Evolutionary conservation across 2,329 filamentous ascomycete genomes (phyloP), one percentile per base, ranked within the genome.

Genomic region (Pseudogymnoascus sp.): DNA sequence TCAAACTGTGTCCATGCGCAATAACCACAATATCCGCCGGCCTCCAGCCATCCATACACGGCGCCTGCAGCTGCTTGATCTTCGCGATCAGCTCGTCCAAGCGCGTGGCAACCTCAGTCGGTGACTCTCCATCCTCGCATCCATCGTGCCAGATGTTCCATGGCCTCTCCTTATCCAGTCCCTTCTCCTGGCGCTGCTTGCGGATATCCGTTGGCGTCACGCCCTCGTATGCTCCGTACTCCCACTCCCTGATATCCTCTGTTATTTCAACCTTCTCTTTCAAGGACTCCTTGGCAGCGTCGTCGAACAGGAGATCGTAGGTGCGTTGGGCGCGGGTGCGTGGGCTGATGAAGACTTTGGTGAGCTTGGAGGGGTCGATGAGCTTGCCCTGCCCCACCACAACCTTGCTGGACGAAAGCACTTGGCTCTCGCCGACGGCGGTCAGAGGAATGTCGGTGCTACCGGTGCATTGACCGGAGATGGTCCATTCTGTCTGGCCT

Each of bases 71-170:
- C 25, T 81, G 76, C 21, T 89, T 81, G 64, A 97, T 90, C 34
- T 93, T 88, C 14, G 77, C 73, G 69, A 97, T 96, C 65, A 97
- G 74, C 1, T 80, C 78, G 73, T 97, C 92, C 0, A 96, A 78
- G 0, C 93, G 83, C 34, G 78, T 75, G 0, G 87, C 89, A 38
- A 96, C 83, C 63, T 96, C 84, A 38, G 85, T 78, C 0, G 93
- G 71, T 11, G 66, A 69, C 88, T 96, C 91, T 74, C 92, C 92
- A 2, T 87, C 89, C 1, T 88, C 89, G 75, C 91, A 96, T 0
- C 91, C 91, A 73, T 96, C 90, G 14, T 79, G 80, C 91, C 91
- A 96, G 67, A 96, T 96, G 76, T 95, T 89, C 91, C 91, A 96
- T 59, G 37, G 75, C 66, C 59, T 64, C 31, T 34, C 50, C 12